A percentile compares a stretch with the other conserved stretches of the same genome.
phyloP scores from a whole-genome alignment of 805 yeast species.

The Candida sanyiensis region DNA sequence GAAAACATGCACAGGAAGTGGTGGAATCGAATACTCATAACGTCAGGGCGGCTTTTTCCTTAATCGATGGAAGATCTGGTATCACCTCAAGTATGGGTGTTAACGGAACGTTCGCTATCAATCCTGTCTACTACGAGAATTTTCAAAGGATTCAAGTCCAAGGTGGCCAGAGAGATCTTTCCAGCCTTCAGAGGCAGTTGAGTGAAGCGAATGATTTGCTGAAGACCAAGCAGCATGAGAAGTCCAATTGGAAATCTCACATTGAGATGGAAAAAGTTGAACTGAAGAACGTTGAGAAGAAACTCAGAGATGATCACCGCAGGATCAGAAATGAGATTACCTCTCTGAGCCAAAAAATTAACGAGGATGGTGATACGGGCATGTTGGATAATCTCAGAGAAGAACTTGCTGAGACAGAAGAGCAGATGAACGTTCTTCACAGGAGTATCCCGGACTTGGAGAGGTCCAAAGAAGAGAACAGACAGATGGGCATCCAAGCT shows the following conservation, averaged over 20 bases:
- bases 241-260: slow-evolving; percentile 9
- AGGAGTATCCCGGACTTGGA: slow-evolving; percentile 24
- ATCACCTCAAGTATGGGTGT: slow-evolving; percentile 36
- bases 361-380: slow-evolving; percentile 41
- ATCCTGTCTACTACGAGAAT: slow-evolving; percentile 44
- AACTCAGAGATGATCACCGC: not conserved
- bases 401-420: slow-evolving; percentile 2
- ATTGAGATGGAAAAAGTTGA: slow-evolving; percentile 16
- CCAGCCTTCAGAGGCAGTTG: slow-evolving; percentile 14
- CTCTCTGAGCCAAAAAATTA: slow-evolving; percentile 34
- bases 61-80: slow-evolving; percentile 39
- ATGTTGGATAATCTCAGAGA: slow-evolving; percentile 28
- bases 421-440: slow-evolving; percentile 10
- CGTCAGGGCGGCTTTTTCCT: slow-evolving; percentile 37
- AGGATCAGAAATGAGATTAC: slow-evolving; percentile 24
- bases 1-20: slow-evolving; percentile 45
- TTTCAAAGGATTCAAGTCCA: slow-evolving; percentile 14
- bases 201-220: not conserved
- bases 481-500: slow-evolving; percentile 18
- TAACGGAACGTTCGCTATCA: slow-evolving; percentile 42
- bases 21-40: slow-evolving; percentile 30
- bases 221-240: not conserved
- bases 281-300: slow-evolving; percentile 3
- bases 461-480: slow-evolving; percentile 19
- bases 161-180: slow-evolving; percentile 14